Percentiles rank a stretch among this genome's conserved stretches.
Evolutionary conservation across 805 yeast genomes (phyloP).

Genomic region (Sugiyamaella smithiae): DNA sequence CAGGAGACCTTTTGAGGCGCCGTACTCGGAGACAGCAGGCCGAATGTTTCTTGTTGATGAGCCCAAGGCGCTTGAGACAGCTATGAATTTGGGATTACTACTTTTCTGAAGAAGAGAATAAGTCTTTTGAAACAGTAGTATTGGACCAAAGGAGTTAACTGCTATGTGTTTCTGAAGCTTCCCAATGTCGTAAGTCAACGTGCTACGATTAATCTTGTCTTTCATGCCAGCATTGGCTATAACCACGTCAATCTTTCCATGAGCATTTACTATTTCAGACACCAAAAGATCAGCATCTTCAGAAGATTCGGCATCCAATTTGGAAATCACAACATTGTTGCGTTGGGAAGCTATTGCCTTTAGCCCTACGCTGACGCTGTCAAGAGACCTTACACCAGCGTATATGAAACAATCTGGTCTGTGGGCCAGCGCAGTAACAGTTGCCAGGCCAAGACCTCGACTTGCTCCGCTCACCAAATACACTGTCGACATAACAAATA

Average conservation of each 20-base stretch:
- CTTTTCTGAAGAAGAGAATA: slow-evolving; percentile 2
- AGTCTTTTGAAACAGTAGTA: background rate
- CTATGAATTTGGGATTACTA: background rate
- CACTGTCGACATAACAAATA: background rate
- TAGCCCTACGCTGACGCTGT: background rate
- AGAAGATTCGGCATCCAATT: background rate
- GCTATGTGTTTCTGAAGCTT: background rate
- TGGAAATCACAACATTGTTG: background rate
- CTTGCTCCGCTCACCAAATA: background rate
- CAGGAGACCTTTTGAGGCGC: slow-evolving; percentile 39
- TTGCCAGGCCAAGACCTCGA: background rate
- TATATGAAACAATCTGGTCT: background rate
- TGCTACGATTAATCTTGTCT: background rate
- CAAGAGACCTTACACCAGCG: background rate
- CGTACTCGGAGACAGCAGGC: slow-evolving; percentile 29
- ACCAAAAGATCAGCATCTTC: background rate
- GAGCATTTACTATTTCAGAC: background rate
- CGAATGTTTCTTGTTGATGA: slow-evolving; percentile 4
- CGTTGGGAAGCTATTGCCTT: background rate
- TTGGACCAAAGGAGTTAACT: slow-evolving; percentile 2
- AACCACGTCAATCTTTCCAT: background rate
- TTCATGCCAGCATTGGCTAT: background rate
- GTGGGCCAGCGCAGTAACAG: background rate
- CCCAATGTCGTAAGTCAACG: background rate
- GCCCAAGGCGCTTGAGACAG: background rate